These are phyloP conservation scores for Saitozyma sp. DNA, from an alignment of 768 basidiomycete species.

Conservation along the genomic window DNA sequence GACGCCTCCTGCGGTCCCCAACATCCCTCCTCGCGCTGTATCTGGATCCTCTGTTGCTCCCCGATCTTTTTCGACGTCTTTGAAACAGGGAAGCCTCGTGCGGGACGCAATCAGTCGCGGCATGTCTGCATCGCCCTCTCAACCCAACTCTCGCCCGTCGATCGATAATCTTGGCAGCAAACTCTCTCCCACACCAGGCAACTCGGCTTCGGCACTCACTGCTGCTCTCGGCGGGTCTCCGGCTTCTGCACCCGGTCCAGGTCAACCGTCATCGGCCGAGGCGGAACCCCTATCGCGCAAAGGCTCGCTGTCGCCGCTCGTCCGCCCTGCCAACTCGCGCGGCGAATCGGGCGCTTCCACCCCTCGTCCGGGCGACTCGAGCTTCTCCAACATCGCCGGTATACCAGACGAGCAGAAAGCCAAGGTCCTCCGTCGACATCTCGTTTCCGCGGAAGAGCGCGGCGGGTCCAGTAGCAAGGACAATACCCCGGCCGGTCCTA, in stretches of 20 bases:
- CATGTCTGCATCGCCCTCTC: not conserved
- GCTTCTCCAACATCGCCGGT: conserved; percentile 39
- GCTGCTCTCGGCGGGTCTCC: not conserved
- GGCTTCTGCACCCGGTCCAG: not conserved
- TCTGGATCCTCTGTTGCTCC: not conserved
- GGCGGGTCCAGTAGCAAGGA: conserved; percentile 18
- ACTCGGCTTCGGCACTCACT: not conserved
- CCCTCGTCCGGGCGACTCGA: conserved; percentile 21
- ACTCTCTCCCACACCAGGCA: not conserved
- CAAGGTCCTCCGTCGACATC: conserved; percentile 72
- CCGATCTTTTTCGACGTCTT: not conserved
- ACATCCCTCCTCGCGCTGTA: not conserved
- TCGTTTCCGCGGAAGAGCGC: conserved; percentile 74
- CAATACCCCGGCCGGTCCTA: conserved; percentile 19
- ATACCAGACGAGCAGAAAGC: conserved; percentile 81
- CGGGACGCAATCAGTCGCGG: not conserved
- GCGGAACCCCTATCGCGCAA: not conserved
- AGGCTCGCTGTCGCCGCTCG: not conserved
- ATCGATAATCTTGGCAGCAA: not conserved
- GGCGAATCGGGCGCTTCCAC: conserved; percentile 5
- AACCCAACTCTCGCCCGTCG: not conserved
- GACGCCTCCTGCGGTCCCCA: not conserved
- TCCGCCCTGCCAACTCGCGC: not conserved
- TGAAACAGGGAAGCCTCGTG: not conserved
- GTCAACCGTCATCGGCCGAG: not conserved